These are phyloP conservation scores for Calonectria pteridis DNA, from an alignment of 2,329 filamentous ascomycete genomes.

Conservation along the genomic window DNA sequence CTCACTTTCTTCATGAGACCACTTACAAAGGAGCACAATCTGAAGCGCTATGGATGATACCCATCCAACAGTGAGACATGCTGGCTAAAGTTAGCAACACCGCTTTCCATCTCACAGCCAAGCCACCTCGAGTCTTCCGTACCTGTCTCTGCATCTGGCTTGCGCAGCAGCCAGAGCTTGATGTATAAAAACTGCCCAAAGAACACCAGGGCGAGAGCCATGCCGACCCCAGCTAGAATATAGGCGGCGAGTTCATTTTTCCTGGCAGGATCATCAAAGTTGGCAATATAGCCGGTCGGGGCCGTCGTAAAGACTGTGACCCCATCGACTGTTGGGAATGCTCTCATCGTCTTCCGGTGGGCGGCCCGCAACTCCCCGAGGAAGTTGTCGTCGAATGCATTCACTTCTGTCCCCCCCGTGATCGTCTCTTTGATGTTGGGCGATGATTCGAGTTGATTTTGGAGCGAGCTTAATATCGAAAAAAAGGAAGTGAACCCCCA, in stretches of 20 bases:
- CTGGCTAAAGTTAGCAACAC: conserved; percentile 24
- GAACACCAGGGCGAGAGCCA: conserved; percentile 37
- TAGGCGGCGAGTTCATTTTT: conserved; percentile 39
- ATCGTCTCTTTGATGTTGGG: background rate
- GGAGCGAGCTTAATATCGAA: no score
- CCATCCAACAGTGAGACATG: conserved; percentile 35
- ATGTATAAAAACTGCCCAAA: conserved; percentile 42
- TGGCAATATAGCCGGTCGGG: conserved; percentile 48
- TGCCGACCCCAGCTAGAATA: conserved; percentile 34
- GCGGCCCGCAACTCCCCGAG: background rate
- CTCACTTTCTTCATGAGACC: background rate
- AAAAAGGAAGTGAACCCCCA: background rate
- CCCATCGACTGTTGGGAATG: conserved; percentile 34
- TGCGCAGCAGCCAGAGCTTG: conserved; percentile 39
- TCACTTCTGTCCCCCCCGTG: background rate
- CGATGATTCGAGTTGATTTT: background rate
- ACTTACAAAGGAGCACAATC: conserved; percentile 32
- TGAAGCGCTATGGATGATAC: conserved; percentile 39
- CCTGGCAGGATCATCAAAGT: conserved; percentile 49
- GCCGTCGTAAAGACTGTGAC: conserved; percentile 37
- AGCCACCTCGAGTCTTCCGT: background rate
- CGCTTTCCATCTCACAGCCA: background rate
- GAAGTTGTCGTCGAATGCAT: background rate
- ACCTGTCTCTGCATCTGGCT: conserved; percentile 36
- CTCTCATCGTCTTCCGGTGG: conserved; percentile 16